Conservation (phyloP, 768 basidiomycete species). For the Xanthoconium stramineum region DNA sequence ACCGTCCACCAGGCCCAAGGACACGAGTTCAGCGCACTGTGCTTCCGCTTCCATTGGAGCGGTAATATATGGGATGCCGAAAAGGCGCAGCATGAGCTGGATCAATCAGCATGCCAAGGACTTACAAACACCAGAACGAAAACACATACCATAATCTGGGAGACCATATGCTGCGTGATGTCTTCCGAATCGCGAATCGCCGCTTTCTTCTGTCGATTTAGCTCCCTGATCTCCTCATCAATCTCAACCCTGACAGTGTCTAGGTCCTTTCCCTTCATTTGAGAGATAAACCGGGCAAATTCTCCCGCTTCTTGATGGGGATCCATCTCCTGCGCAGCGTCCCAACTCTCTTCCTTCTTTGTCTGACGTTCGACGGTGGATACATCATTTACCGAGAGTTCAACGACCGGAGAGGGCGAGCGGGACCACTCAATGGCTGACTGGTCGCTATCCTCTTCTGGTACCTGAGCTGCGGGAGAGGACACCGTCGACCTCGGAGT, state of each 20-base stretch:
- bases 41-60: conserved; percentile 99
- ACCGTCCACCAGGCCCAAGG: conserved; percentile 86
- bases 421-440: conserved; percentile 37
- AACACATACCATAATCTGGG: conserved; percentile 66
- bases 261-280: conserved; percentile 84
- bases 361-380: conserved; percentile 22
- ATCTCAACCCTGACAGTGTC: conserved; percentile 83
- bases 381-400: background rate
- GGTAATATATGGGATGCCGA: conserved; percentile 97
- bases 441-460: conserved; percentile 23
- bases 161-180: conserved; percentile 91
- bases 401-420: conserved; percentile 33
- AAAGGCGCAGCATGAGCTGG: conserved; percentile 85
- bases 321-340: conserved; percentile 86
- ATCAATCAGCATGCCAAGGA: conserved; percentile 5
- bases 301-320: conserved; percentile 76
- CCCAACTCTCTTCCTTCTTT: conserved; percentile 53
- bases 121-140: background rate
- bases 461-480: background rate
- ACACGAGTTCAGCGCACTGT: conserved; percentile 90
- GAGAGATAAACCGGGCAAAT: conserved; percentile 89
- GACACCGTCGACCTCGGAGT: conserved; percentile 10
- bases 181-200: conserved; percentile 95
- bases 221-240: conserved; percentile 79
- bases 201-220: conserved; percentile 81